Evolutionary conservation across 2,329 filamentous ascomycete genomes (phyloP).

Genomic region (Bisporella sp.): DNA sequence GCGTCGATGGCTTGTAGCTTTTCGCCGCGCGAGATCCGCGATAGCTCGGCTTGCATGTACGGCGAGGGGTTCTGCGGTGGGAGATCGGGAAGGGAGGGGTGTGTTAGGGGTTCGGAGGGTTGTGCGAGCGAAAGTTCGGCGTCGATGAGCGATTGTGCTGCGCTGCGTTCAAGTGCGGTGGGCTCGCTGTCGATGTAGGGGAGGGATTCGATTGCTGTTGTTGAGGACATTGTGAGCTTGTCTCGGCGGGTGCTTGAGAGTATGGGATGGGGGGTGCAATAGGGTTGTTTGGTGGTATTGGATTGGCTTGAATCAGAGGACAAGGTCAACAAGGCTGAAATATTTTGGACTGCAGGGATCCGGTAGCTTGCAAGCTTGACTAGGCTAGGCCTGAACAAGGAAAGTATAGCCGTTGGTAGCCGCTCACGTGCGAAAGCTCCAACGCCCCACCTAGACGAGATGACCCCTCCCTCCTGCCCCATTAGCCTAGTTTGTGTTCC

Average conservation of each 20-base stretch:
- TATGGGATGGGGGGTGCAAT: not conserved
- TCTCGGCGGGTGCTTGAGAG: not conserved
- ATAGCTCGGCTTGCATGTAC: constrained; percentile 60
- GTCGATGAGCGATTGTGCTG: constrained; percentile 63
- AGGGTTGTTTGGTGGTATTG: not conserved
- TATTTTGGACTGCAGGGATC: no score
- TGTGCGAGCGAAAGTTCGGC: constrained; percentile 44
- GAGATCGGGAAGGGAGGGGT: constrained; percentile 43
- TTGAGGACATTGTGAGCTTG: constrained; percentile 19
- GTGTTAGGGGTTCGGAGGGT: constrained; percentile 1
- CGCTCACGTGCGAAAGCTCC: no score
- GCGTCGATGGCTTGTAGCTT: constrained; percentile 64
- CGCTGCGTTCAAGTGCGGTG: constrained; percentile 52
- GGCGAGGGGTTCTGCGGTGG: constrained; percentile 56
- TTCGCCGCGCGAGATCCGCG: constrained; percentile 54
- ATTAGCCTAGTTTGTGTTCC: not conserved
- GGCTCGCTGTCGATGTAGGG: constrained; percentile 68
- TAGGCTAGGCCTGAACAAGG: no score
- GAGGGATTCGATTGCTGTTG: constrained; percentile 22
- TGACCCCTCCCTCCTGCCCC: no score
- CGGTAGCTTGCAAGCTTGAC: no score
- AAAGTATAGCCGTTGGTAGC: no score
- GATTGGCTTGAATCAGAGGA: not conserved
- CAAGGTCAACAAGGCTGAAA: no score
- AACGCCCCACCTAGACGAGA: no score